Evolutionary conservation across 2,329 filamentous ascomycete species (phyloP).

Genomic region (Neofusicoccum ribis): DNA sequence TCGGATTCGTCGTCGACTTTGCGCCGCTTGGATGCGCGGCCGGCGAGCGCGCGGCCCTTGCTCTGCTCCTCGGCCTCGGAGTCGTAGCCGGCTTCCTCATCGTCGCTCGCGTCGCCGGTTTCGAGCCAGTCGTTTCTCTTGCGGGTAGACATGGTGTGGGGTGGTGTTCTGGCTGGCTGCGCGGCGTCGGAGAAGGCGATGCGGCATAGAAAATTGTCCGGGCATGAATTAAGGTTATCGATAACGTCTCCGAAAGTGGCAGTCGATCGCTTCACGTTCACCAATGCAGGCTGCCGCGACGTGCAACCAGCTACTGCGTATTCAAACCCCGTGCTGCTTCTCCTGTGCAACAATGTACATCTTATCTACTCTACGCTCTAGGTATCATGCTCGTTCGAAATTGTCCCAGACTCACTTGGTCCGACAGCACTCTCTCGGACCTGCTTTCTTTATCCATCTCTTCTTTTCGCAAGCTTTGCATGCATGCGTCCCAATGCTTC

Average conservation of each 20-base stretch:
- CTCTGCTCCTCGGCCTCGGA: constrained; percentile 67
- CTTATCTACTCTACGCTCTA: background rate
- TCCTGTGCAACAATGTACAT: no score
- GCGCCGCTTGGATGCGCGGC: constrained; percentile 59
- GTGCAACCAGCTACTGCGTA: no score
- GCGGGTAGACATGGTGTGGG: constrained; percentile 59
- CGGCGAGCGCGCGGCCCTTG: constrained; percentile 59
- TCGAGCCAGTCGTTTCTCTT: constrained; percentile 73
- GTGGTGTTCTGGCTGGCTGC: background rate
- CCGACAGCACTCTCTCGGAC: background rate
- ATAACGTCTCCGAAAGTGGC: background rate
- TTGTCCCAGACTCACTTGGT: background rate
- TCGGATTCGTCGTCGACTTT: constrained; percentile 52
- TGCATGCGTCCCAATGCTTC: background rate
- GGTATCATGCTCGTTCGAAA: background rate
- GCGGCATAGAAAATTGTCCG: constrained; percentile 10
- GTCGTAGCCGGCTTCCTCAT: constrained; percentile 57
- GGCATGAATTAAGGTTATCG: background rate
- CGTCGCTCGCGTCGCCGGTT: constrained; percentile 44
- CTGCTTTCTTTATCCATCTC: background rate
- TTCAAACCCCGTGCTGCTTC: no score
- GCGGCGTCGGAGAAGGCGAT: background rate
- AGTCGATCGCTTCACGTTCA: background rate
- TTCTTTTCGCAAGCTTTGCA: background rate
- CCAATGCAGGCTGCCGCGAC: no score